Conservation (phyloP, 306 rosid species). For the Geum urbanum region DNA sequence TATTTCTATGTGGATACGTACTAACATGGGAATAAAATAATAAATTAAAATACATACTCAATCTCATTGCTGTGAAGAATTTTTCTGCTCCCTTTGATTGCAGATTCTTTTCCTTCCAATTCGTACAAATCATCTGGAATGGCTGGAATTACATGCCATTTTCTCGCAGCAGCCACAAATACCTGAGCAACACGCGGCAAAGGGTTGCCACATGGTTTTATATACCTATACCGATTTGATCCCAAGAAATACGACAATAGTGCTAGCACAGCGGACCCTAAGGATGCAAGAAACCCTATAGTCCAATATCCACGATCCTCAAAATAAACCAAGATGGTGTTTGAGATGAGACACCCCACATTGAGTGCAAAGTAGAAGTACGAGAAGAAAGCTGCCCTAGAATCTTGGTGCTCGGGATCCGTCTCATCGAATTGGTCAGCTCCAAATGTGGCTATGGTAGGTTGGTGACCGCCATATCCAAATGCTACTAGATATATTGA, state of each 20-base stretch:
- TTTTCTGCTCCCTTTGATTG: slow-evolving; percentile 43
- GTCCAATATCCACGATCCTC: slow-evolving; percentile 61
- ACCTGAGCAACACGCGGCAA: slow-evolving; percentile 62
- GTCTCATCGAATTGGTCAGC: slow-evolving; percentile 61
- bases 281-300: slow-evolving; percentile 48
- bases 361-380: slow-evolving; percentile 60
- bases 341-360: slow-evolving; percentile 61
- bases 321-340: slow-evolving; percentile 54
- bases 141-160: slow-evolving; percentile 30
- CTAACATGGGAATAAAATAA: no score
- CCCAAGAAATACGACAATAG: slow-evolving; percentile 38
- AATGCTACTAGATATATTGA: slow-evolving; percentile 60
- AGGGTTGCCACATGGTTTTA: slow-evolving; percentile 65
- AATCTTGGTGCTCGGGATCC: slow-evolving; percentile 38
- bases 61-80: slow-evolving; percentile 53
- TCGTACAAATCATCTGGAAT: slow-evolving; percentile 43
- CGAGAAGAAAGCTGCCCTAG: slow-evolving; percentile 51
- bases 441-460: slow-evolving; percentile 57
- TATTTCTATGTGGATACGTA: no score
- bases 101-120: slow-evolving; percentile 32
- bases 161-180: slow-evolving; percentile 49
- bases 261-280: slow-evolving; percentile 49
- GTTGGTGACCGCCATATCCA: slow-evolving; percentile 64
- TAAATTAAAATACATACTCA: slow-evolving; percentile 33
- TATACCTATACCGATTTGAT: slow-evolving; percentile 45